Base-by-base conservation (phyloP, 2,329 filamentous ascomycete species). In the Trichoderma sp. region DNA sequence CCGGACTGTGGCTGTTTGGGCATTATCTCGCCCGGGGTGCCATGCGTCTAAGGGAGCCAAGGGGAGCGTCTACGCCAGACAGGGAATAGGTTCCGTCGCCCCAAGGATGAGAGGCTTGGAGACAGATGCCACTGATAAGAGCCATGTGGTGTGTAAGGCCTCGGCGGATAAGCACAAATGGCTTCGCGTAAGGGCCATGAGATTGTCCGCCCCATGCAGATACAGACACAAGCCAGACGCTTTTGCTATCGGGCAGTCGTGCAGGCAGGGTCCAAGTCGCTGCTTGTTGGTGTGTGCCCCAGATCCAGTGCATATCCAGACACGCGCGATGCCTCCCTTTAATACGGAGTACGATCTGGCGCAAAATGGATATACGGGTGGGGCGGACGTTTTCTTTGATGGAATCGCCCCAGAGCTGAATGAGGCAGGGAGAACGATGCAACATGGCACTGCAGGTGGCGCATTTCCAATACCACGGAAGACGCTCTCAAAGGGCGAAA, bases 81-180 rank as follows among this genome's bases (percentile, higher is more conserved):
- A n/a, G n/a, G 64, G 71, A 43, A 57, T 62, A 57, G 71, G 26
- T 53, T 58, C 57, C 57, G 71, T 61, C 56, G 36, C 62, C 18
- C 61, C 36, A 21, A 56, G 61, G 24, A 58, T 18, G 34, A 67
- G 57, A 72, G 57, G 63, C 43, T 58, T 61, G 43, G 58, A 53
- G 71, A 57, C 28, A 53, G 36, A 62, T 72, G 57, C 64, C 62
- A 63, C 56, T 64, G 68, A 71, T 71, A 71, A 71, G 64, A 36
- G 32, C 39, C 26, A 28, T 51, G 56, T 56, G 63, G 70, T 72
- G 64, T 72, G 71, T 72, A 68, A 72, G 56, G 32, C 62, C 36
- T 68, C 24, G 18, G 57, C 32, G 71, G 71, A 72, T 72, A 72
- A 72, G 64, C 64, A 72, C 71, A 72, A 72, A 72, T 72, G 71